A percentile compares a stretch with the other conserved stretches of the same genome.
These are phyloP conservation scores for Aquanectria penicillioides DNA, from an alignment of 2,329 filamentous ascomycete species.

Conservation along the genomic window DNA sequence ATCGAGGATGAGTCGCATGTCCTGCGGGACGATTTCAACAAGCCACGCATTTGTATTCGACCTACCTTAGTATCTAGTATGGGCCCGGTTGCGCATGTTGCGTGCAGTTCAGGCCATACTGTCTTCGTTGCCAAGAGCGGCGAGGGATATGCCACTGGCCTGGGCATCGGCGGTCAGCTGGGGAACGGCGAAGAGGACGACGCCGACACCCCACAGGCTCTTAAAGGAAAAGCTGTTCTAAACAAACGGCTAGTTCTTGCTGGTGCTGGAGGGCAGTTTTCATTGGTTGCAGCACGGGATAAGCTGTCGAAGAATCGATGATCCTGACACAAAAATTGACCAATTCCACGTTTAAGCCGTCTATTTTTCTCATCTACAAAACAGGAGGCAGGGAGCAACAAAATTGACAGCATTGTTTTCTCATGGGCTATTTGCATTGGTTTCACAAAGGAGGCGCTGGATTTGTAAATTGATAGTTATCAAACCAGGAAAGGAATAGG, in stretches of 20 bases:
- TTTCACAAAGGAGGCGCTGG: too few species aligned
- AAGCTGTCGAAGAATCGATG: too few species aligned
- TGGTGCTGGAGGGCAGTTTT: slow-evolving; percentile 17
- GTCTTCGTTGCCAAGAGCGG: slow-evolving; percentile 73
- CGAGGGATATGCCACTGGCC: slow-evolving; percentile 67
- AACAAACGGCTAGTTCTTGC: not conserved
- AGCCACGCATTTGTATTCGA: slow-evolving; percentile 64
- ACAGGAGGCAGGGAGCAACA: too few species aligned
- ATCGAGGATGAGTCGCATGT: slow-evolving; percentile 58
- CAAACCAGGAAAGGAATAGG: too few species aligned
- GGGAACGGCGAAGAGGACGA: slow-evolving; percentile 78
- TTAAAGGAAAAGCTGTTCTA: not conserved
- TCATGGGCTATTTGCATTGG: too few species aligned
- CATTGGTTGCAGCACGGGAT: slow-evolving; percentile 2
- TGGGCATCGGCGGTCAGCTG: slow-evolving; percentile 76
- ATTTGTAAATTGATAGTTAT: too few species aligned
- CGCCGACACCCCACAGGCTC: not conserved
- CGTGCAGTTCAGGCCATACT: slow-evolving; percentile 73
- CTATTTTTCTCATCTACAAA: too few species aligned
- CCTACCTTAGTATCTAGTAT: slow-evolving; percentile 66
- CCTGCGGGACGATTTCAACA: slow-evolving; percentile 64
- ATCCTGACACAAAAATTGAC: too few species aligned
- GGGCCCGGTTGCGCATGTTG: slow-evolving; percentile 56
- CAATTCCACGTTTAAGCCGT: too few species aligned
- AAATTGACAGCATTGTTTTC: too few species aligned